These are phyloP conservation scores for Dactylonectria macrodidyma DNA, from an alignment of 2,329 filamentous ascomycete genomes.

Conservation along the genomic window DNA sequence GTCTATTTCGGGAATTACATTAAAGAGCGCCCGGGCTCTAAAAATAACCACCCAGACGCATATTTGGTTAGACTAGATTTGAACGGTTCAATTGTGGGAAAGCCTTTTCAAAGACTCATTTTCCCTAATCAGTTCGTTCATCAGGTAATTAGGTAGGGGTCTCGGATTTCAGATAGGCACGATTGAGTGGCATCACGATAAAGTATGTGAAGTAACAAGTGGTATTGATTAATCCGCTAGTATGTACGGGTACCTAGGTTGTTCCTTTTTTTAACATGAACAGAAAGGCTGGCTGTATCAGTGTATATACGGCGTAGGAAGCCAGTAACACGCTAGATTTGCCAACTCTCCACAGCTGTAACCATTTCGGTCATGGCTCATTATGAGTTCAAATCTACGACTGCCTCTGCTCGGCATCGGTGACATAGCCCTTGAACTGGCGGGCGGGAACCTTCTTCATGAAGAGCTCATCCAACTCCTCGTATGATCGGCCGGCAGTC, in stretches of 20 bases:
- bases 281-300: neutral
- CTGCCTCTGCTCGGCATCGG: conserved; percentile 30
- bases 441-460: conserved; percentile 44
- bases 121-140: neutral
- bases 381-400: neutral
- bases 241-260: neutral
- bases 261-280: neutral
- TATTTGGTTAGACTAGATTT: neutral
- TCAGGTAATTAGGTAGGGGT: too few species aligned
- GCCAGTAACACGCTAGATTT: neutral
- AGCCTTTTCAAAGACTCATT: neutral
- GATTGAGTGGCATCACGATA: too few species aligned
- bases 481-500: conserved; percentile 44
- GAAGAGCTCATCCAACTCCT: conserved; percentile 49
- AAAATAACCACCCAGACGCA: neutral
- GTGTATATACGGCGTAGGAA: neutral
- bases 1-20: neutral
- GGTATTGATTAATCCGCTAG: conserved; percentile 24
- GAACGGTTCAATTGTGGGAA: neutral
- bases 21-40: neutral
- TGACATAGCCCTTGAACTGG: conserved; percentile 44
- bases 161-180: too few species aligned
- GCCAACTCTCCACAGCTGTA: neutral
- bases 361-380: conserved; percentile 7
- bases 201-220: conserved; percentile 12